phyloP scores from a whole-genome alignment of 2,329 filamentous ascomycete genomes.

The Ceratocystis alfenasii region DNA sequence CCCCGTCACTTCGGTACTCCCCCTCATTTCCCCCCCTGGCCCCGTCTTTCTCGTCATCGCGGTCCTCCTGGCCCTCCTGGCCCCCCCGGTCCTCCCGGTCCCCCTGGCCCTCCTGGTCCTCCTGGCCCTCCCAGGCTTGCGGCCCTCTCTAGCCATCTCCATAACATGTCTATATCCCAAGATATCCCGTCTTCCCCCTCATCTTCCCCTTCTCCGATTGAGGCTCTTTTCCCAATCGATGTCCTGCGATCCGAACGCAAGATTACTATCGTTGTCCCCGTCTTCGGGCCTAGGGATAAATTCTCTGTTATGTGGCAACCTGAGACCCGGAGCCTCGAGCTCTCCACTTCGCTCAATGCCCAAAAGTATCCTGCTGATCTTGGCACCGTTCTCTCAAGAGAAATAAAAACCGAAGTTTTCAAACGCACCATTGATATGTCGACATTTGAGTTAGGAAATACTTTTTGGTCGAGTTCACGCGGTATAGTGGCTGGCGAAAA shows the following conservation, averaged over 20 bases:
- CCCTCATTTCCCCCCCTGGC: conserved; percentile 70
- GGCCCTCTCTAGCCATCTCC: no score
- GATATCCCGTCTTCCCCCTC: not conserved
- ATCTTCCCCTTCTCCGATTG: not conserved
- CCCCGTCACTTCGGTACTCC: conserved; percentile 46
- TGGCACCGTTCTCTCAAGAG: not conserved
- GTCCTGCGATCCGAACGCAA: not conserved
- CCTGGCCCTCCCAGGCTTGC: not conserved
- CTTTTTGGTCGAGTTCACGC: not conserved
- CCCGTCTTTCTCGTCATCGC: conserved; percentile 68
- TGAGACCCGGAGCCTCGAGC: not conserved
- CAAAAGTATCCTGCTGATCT: not conserved
- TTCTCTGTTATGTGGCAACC: not conserved
- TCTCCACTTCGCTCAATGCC: not conserved
- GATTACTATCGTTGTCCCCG: not conserved
- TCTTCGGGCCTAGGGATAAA: not conserved
- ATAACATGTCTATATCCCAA: no score
- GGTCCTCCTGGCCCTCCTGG: not conserved
- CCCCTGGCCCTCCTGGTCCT: not conserved
- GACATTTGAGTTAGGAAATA: not conserved
- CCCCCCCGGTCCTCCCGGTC: not conserved
- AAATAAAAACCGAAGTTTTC: not conserved
- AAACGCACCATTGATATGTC: not conserved
- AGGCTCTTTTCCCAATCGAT: not conserved
- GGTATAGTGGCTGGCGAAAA: not conserved